phyloP scores from a whole-genome alignment of 2,329 filamentous ascomycete species.

The Graphiopsis chlorocephala region DNA sequence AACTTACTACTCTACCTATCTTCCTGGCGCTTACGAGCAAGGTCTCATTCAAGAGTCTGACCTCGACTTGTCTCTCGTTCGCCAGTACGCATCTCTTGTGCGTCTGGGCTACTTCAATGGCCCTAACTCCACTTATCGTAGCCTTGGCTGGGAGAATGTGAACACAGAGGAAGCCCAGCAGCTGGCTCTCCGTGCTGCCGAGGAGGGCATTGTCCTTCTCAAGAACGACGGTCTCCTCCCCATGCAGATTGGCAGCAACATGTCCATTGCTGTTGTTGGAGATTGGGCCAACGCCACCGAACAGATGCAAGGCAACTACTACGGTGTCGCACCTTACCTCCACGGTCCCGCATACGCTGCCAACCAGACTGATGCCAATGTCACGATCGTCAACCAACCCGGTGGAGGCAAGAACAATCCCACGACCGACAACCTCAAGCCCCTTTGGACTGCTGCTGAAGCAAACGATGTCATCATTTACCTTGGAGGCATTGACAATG shows the following conservation, averaged over 20 bases:
- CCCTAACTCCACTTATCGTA: conserved; percentile 47
- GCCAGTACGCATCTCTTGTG: conserved; percentile 56
- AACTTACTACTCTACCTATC: conserved; percentile 46
- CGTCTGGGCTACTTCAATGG: conserved; percentile 59
- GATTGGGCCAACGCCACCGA: conserved; percentile 57
- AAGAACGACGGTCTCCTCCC: conserved; percentile 54
- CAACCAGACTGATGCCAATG: conserved; percentile 42
- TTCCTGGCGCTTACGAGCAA: conserved; percentile 43
- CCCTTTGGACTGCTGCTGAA: conserved; percentile 37
- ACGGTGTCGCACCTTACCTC: conserved; percentile 55
- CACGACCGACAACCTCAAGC: conserved; percentile 32
- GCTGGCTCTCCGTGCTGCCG: conserved; percentile 55
- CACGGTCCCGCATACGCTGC: conserved; percentile 55
- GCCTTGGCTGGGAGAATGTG: conserved; percentile 56
- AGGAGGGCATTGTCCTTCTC: conserved; percentile 48
- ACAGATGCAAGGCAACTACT: conserved; percentile 61
- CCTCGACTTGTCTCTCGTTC: conserved; percentile 50
- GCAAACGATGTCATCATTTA: conserved; percentile 54
- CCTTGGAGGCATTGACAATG: conserved; percentile 55
- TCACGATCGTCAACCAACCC: conserved; percentile 45
- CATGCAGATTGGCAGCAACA: conserved; percentile 36
- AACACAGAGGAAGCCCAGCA: conserved; percentile 52
- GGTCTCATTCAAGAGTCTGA: conserved; percentile 45
- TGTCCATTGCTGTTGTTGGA: conserved; percentile 55
- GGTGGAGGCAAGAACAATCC: conserved; percentile 32